Evolutionary conservation across 352 stramenopile genomes (phyloP), one percentile per base, ranked within the genome.

Genomic region (Pythium guiyangense): DNA sequence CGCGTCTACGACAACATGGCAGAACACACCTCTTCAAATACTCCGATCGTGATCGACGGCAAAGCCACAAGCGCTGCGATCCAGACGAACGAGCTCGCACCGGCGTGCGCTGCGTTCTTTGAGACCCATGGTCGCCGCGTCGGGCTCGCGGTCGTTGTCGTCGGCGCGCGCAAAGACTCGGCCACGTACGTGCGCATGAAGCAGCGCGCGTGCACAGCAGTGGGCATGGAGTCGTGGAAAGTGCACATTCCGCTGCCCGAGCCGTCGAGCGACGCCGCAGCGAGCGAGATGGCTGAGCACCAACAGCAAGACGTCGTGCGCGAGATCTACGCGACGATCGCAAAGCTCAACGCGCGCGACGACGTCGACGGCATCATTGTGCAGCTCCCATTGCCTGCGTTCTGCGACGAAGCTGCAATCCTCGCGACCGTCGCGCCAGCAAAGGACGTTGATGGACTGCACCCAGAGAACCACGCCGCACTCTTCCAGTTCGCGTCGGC

Each of bases 171-270:
- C 42, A 92, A 86, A 48, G 97, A 99, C 77, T 99, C 95, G 52
- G 84, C 81, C 42, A 98, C 96, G 45, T 99, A 99, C 70, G 97
- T 99, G 44, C 90, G 96, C 37, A 99, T 99, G 91, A 99, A 99
- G 79, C 96, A 99, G 70, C 97, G 97, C 59, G 95, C 97, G 29
- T 99, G 95, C 66, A 80, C 77, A 0, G 90, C 98, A 61, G 86
- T 95, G 20, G 96, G 96, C 47, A 97, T 99, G 62, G 34, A 63
- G 27, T 96, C 81, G n/a, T 96, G 97, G 78, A 92, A 90, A 67
- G 48, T 86, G 22, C 74, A 84, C 27, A 76, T 89, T 52, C 40
- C 55, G 5, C 31, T 82, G 43, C 64, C 67, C 0, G 63, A 70
- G 12, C 6, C 18, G 1, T 2, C 42, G 2, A 6, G n/a, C n/a